A percentile compares a stretch with the other conserved stretches of the same genome.
These are phyloP conservation scores for Spiraea crenata DNA, from an alignment of 331 rosid genomes.

Conservation along the genomic window DNA sequence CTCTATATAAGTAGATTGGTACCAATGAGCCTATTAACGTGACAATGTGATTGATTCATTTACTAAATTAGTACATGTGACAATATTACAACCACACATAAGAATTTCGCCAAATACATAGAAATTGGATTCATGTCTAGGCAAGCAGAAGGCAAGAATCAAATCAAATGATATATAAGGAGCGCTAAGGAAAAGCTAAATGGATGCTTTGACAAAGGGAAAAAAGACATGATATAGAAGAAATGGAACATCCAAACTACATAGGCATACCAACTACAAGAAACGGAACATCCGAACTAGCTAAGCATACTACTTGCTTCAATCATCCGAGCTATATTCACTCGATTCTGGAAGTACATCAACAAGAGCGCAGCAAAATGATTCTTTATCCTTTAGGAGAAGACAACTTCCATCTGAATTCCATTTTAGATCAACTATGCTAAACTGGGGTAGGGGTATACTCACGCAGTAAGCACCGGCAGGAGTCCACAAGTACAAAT, in stretches of 20 bases:
- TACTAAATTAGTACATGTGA: too few species aligned
- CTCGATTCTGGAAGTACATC: constrained; percentile 71
- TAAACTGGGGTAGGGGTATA: constrained; percentile 62
- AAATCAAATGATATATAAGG: too few species aligned
- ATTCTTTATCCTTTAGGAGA: constrained; percentile 87
- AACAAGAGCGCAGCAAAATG: constrained; percentile 84
- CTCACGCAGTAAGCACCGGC: constrained; percentile 82
- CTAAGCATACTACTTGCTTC: constrained; percentile 21
- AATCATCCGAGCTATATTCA: constrained; percentile 89
- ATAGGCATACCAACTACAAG: background rate
- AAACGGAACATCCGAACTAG: constrained; percentile 1
- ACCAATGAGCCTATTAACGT: too few species aligned
- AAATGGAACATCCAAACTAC: background rate
- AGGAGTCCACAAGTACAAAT: constrained; percentile 95
- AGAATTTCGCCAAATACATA: too few species aligned
- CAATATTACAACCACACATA: too few species aligned
- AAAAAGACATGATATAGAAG: too few species aligned
- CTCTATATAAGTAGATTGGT: too few species aligned
- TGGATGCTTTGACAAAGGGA: too few species aligned
- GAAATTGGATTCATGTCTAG: too few species aligned
- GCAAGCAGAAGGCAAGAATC: too few species aligned
- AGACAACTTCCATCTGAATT: constrained; percentile 92
- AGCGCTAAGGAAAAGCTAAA: too few species aligned
- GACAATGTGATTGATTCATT: too few species aligned
- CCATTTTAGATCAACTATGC: constrained; percentile 82